These are phyloP conservation scores for Lophiostoma macrostomum DNA, from an alignment of 495 filamentous ascomycete species.

Conservation along the genomic window DNA sequence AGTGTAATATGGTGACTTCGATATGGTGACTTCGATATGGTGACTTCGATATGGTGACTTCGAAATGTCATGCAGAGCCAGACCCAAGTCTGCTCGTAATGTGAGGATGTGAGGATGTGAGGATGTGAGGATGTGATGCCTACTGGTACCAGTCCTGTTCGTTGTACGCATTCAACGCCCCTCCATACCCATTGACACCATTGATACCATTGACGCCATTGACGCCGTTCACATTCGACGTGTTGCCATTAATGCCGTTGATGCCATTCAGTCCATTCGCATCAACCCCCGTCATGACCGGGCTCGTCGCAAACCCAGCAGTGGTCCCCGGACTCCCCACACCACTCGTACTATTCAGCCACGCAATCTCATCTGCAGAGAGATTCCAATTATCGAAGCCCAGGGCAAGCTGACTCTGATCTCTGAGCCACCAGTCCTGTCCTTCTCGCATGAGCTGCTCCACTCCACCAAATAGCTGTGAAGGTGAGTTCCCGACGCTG, in stretches of 20 bases:
- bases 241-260: slow-evolving; percentile 16
- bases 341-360: slow-evolving; percentile 19
- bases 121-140: no score
- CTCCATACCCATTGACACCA: slow-evolving; percentile 15
- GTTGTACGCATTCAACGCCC: slow-evolving; percentile 29
- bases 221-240: slow-evolving; percentile 3
- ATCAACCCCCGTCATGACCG: background rate
- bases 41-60: no score
- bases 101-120: no score
- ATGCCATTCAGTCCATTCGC: background rate
- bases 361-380: slow-evolving; percentile 26
- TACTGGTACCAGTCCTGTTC: slow-evolving; percentile 34
- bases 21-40: no score
- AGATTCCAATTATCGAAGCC: slow-evolving; percentile 44
- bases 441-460: slow-evolving; percentile 42
- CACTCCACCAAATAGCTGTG: slow-evolving; percentile 42
- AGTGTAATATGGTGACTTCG: no score
- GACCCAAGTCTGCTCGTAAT: no score
- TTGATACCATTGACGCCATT: slow-evolving; percentile 17
- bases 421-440: slow-evolving; percentile 41
- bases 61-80: no score
- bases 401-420: slow-evolving; percentile 38
- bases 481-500: slow-evolving; percentile 31
- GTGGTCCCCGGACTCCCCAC: slow-evolving; percentile 4
- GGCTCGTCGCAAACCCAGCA: background rate